A percentile compares a stretch with the other conserved stretches of the same genome.
These are phyloP conservation scores for Aspergillus sp. DNA, from an alignment of 2,329 filamentous ascomycete genomes.

Conservation along the genomic window DNA sequence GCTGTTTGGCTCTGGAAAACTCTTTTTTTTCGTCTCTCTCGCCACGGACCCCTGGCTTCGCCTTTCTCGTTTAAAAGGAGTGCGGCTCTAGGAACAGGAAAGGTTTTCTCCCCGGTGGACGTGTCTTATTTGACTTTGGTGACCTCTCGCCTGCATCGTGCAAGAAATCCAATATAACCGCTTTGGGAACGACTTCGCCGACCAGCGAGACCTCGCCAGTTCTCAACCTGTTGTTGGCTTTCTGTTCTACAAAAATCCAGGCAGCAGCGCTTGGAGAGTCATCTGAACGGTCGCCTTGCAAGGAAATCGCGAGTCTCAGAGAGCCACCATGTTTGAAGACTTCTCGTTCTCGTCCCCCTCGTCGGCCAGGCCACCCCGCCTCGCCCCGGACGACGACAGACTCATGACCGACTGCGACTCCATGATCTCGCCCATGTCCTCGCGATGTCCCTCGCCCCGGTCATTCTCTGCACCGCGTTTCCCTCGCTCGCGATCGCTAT, in stretches of 20 bases:
- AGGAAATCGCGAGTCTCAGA: background rate
- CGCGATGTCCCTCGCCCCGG: constrained; percentile 45
- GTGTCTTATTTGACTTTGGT: background rate
- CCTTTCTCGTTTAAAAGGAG: background rate
- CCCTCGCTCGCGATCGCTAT: constrained; percentile 32
- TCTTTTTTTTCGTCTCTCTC: background rate
- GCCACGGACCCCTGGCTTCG: background rate
- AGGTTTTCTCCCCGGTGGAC: background rate
- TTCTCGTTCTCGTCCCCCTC: constrained; percentile 43
- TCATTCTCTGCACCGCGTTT: constrained; percentile 28
- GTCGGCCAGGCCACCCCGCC: constrained; percentile 27
- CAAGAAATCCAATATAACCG: constrained; percentile 7
- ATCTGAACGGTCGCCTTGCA: too few relatives aligned
- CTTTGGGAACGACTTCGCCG: constrained; percentile 8
- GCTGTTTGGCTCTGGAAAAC: background rate
- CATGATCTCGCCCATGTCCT: constrained; percentile 42
- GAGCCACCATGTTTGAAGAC: constrained; percentile 40
- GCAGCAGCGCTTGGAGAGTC: background rate
- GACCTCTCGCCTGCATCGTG: background rate
- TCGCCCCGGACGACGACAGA: constrained; percentile 34
- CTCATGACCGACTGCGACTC: constrained; percentile 39
- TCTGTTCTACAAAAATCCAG: background rate
- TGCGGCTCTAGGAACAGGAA: background rate
- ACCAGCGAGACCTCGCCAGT: background rate
- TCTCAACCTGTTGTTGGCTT: background rate